A percentile compares a stretch with the other conserved stretches of the same genome.
phyloP scores from a whole-genome alignment of 441 rosid genomes.

The Theobroma grandiflorum region DNA sequence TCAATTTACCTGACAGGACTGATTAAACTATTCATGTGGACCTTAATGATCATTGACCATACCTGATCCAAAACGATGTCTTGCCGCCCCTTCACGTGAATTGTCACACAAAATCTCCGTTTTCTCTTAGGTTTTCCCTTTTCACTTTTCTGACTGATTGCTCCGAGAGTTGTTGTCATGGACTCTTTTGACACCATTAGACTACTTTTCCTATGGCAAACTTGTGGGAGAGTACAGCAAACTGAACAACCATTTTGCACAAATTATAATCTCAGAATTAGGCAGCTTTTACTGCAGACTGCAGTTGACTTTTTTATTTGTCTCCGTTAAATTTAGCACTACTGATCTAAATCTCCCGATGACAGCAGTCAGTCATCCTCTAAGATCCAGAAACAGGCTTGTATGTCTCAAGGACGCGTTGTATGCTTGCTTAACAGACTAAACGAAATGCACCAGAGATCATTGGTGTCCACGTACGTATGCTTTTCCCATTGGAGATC shows the following conservation, averaged over 20 bases:
- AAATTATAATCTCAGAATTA: background rate
- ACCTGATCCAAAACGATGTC: background rate
- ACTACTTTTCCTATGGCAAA: background rate
- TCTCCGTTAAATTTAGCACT: background rate
- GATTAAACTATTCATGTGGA: background rate
- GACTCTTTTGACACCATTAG: background rate
- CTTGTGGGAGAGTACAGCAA: background rate
- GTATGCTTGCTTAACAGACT: background rate
- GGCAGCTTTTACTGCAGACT: background rate
- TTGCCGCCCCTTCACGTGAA: constrained; percentile 7
- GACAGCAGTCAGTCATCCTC: background rate
- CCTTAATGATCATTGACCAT: background rate
- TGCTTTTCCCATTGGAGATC: background rate
- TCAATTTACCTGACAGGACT: background rate
- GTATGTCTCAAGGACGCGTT: background rate
- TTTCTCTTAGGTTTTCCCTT: background rate
- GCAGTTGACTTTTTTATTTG: background rate
- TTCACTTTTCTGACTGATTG: background rate
- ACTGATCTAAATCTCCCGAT: background rate
- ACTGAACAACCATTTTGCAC: background rate
- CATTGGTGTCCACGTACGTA: background rate
- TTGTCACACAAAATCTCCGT: background rate
- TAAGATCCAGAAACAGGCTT: background rate
- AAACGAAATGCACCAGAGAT: too few relatives aligned
- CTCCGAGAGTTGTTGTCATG: background rate